Evolutionary conservation across 2,329 filamentous ascomycete genomes (phyloP).

Genomic region (Cordyceps farinosa): DNA sequence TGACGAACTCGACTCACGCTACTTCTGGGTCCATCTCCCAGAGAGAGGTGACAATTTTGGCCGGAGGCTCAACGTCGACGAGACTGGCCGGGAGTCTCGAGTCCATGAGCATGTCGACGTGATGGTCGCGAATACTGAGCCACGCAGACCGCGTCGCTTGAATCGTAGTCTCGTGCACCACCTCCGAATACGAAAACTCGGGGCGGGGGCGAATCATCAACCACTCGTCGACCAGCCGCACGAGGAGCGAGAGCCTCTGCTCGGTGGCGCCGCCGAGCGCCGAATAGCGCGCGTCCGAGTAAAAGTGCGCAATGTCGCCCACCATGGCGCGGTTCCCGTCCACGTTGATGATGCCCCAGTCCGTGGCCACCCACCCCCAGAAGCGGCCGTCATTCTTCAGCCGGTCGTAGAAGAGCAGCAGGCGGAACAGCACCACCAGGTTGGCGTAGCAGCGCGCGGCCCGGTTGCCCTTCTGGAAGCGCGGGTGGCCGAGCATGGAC

Average conservation of each 20-base stretch:
- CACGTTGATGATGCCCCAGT: conserved; percentile 5
- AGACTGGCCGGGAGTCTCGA: conserved; percentile 6
- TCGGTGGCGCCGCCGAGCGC: not conserved
- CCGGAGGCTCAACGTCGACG: not conserved
- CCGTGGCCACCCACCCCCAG: conserved; percentile 7
- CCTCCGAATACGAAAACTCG: not conserved
- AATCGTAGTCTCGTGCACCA: not conserved
- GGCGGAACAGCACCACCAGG: conserved; percentile 9
- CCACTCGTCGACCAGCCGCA: conserved; percentile 14
- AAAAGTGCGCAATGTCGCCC: not conserved
- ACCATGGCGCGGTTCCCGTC: not conserved
- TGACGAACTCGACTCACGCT: not conserved
- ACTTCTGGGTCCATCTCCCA: not conserved
- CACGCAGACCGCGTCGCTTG: not conserved
- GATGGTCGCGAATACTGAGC: conserved; percentile 7
- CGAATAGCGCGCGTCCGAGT: not conserved
- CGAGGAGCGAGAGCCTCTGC: conserved; percentile 4
- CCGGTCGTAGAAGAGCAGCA: conserved; percentile 4
- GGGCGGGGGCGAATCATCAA: not conserved
- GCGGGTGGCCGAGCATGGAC: not conserved
- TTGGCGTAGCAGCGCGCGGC: conserved; percentile 9
- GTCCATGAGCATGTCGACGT: conserved; percentile 16
- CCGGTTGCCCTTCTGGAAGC: conserved; percentile 7
- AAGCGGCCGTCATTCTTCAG: not conserved
- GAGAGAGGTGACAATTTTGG: conserved; percentile 6